Evolutionary conservation across 352 stramenopile genomes (phyloP), one percentile per base, ranked within the genome.

Genomic region (Phytophthora pistaciae): DNA sequence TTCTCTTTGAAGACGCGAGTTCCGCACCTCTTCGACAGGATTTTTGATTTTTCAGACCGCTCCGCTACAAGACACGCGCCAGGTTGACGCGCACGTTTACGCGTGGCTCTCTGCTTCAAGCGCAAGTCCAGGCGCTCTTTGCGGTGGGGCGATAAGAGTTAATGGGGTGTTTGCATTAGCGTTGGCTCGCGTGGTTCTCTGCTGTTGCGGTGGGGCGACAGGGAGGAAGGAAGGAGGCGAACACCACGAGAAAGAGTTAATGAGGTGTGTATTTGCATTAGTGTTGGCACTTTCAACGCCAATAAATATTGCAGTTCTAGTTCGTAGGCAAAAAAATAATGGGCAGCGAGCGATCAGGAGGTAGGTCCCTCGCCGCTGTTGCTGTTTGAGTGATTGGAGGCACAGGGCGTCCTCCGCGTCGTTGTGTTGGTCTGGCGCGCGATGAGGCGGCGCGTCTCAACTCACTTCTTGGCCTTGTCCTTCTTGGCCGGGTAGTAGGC

Each of bases 401-500:
- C 18, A 52, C 25, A 29, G 25, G 25, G 3, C 25, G 25, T 29
- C 25, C 25, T 29, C 25, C 25, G 25, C 25, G 25, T 29, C 25
- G 25, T 29, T 29, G 25, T 29, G 25, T 29, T 29, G 25, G 25
- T 29, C 25, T 29, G 25, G 25, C 1, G 25, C 25, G 23, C 42
- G 59, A 58, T 64, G 44, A 9, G 44, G 27, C 60, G 66, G 23
- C 29, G 65, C 18, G 18, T 57, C 27, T 10, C 25, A 10, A 10
- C 31, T 36, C 31, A 75, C 56, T 82, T 80, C 56, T 84, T 80
- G 18, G 60, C 9, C 56, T 78, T 78, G 7, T 74, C 64, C 53
- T 83, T 80, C 58, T 73, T 71, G 29, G 66, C 70, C 6, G 71
- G 53, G 55, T 84, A 84, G 60, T 84, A 84, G 18, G 77, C 77